phyloP scores from a whole-genome alignment of 495 filamentous ascomycete species.

The Pseudoneurospora amorphoporcata region DNA sequence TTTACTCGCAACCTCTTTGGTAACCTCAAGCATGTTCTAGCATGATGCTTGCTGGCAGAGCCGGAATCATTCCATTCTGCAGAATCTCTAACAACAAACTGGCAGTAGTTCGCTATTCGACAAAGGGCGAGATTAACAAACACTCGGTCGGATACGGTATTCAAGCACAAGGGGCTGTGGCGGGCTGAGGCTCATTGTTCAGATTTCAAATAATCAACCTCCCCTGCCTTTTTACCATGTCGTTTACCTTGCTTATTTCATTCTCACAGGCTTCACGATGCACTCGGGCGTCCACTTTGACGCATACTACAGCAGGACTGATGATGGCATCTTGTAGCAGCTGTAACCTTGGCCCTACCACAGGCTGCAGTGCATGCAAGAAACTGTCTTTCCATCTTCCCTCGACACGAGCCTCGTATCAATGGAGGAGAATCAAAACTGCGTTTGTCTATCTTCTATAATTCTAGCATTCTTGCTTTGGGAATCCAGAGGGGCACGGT shows the following conservation, averaged over 20 bases:
- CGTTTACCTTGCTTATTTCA: neutral
- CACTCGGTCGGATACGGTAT: neutral
- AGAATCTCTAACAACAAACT: neutral
- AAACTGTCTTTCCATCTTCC: neutral
- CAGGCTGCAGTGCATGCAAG: neutral
- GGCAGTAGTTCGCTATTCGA: neutral
- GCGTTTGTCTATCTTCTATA: no score
- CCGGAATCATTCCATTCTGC: neutral
- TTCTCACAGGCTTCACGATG: neutral
- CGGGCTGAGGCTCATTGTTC: neutral
- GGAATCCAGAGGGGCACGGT: neutral
- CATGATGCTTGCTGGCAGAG: neutral
- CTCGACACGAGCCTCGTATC: neutral
- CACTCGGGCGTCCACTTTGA: neutral
- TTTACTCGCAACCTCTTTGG: neutral
- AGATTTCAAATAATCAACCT: neutral
- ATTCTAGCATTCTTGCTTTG: neutral
- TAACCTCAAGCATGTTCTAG: neutral
- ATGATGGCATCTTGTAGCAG: neutral
- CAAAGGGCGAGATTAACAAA: neutral
- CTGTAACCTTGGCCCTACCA: neutral
- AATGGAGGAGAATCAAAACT: neutral
- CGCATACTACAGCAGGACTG: neutral
- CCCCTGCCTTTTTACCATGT: neutral
- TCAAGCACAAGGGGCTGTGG: neutral